Evolutionary conservation across 2,329 filamentous ascomycete species (phyloP), one percentile per base, ranked within the genome.

Genomic region (Pseudonectria buxi): DNA sequence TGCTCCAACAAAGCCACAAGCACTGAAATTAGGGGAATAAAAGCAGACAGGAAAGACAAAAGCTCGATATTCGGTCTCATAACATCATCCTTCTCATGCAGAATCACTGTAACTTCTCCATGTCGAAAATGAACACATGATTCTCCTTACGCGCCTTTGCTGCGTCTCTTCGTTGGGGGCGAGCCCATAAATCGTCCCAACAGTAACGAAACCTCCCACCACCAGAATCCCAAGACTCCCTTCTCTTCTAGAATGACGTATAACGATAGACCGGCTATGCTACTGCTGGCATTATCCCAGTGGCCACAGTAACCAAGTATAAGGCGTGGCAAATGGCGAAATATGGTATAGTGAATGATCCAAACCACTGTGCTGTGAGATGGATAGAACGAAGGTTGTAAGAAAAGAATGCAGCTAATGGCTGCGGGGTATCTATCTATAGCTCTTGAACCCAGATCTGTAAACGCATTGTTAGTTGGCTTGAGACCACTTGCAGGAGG

Each of bases 361-460:
- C 33, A 33, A 36, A 34, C 33, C 41, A 40, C 43, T 35, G 43
- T 34, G 41, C 47, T 42, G 44, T 55, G 33, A 45, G 28, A 39
- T 41, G 38, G 33, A 16, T 32, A 30, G 24, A 24, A 25, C 13
- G 18, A 13, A 22, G 30, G 25, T 31, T 36, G 32, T 33, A 36
- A 40, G 31, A 43, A 32, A 39, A 50, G 50, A 50, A 49, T 47
- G 37, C 33, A 50, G 36, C 37, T 40, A 25, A 40, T 22, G 34
- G 44, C 42, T 46, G 32, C 38, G 41, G 50, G 55, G 51, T 55
- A 53, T 55, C 52, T 46, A 32, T 54, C 51, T 61, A 62, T 48
- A 50, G 42, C 36, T 62, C 57, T 53, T 68, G 59, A 47, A 71
- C 61, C 68, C 68, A 72, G 55, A 72, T 63, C 69, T 72, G 47